Conservation (phyloP, 768 basidiomycete species). For the Imleria badia region DNA sequence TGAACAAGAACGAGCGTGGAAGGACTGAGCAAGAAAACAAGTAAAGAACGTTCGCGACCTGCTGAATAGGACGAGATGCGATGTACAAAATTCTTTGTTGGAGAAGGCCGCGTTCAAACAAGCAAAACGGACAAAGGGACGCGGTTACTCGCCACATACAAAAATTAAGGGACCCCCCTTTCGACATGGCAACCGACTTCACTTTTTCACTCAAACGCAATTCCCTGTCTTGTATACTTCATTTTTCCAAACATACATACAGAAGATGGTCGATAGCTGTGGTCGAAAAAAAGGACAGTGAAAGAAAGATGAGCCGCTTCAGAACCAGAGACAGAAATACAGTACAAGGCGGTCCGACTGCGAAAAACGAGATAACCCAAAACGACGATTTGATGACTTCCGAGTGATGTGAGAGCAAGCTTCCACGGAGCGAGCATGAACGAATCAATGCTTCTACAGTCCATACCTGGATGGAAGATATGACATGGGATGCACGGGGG, state of each 20-base stretch:
- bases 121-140: slow-evolving; percentile 10
- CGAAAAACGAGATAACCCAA: slow-evolving; percentile 33
- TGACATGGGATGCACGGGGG: slow-evolving; percentile 19
- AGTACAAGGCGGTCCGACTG: slow-evolving; percentile 38
- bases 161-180: slow-evolving; percentile 25
- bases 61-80: slow-evolving; percentile 11
- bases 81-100: slow-evolving; percentile 19
- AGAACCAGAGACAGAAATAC: slow-evolving; percentile 26
- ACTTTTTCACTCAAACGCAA: neutral
- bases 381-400: slow-evolving; percentile 33
- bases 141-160: slow-evolving; percentile 1
- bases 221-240: slow-evolving; percentile 13
- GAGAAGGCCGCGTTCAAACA: slow-evolving; percentile 17
- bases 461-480: slow-evolving; percentile 30
- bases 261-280: slow-evolving; percentile 30
- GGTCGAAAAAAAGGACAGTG: slow-evolving; percentile 10
- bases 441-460: slow-evolving; percentile 27
- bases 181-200: slow-evolving; percentile 29
- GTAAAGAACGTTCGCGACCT: slow-evolving; percentile 27
- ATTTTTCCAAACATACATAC: slow-evolving; percentile 34
- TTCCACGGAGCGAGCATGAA: slow-evolving; percentile 30
- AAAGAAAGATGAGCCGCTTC: slow-evolving; percentile 8
- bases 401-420: slow-evolving; percentile 24
- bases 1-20: slow-evolving; percentile 23
- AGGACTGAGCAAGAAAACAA: slow-evolving; percentile 23